Evolutionary conservation across 2,329 filamentous ascomycete genomes (phyloP).

Genomic region (Cordyceps farinosa): DNA sequence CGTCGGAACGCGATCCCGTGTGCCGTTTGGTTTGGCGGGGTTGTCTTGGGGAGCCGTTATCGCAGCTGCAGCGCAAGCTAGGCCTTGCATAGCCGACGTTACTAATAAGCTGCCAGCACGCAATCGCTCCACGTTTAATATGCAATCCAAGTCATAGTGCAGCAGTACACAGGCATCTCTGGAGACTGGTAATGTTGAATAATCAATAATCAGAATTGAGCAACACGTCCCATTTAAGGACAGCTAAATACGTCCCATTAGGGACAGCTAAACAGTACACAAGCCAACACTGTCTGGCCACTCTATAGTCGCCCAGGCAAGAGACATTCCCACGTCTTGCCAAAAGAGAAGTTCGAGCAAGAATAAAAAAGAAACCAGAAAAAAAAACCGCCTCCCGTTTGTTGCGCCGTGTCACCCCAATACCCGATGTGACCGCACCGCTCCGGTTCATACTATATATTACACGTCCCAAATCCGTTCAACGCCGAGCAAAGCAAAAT

Average conservation of each 20-base stretch:
- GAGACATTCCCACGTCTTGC: neutral
- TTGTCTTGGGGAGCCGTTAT: conserved; percentile 6
- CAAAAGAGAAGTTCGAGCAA: neutral
- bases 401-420: neutral
- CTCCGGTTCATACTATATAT: neutral
- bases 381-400: neutral
- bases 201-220: neutral
- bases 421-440: neutral
- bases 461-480: neutral
- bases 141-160: too few species aligned
- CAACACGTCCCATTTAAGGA: neutral
- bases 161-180: neutral
- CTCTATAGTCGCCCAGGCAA: neutral
- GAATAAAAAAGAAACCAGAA: neutral
- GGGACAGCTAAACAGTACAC: neutral
- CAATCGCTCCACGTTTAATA: neutral
- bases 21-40: conserved; percentile 7
- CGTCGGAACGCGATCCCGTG: neutral
- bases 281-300: conserved; percentile 7
- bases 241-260: neutral
- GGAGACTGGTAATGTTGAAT: neutral
- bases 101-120: conserved; percentile 4
- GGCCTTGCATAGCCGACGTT: conserved; percentile 6
- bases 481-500: neutral
- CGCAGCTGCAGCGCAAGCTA: conserved; percentile 2